Evolutionary conservation across 768 basidiomycete species (phyloP).

Genomic region (Hemileccinum rubropunctum): DNA sequence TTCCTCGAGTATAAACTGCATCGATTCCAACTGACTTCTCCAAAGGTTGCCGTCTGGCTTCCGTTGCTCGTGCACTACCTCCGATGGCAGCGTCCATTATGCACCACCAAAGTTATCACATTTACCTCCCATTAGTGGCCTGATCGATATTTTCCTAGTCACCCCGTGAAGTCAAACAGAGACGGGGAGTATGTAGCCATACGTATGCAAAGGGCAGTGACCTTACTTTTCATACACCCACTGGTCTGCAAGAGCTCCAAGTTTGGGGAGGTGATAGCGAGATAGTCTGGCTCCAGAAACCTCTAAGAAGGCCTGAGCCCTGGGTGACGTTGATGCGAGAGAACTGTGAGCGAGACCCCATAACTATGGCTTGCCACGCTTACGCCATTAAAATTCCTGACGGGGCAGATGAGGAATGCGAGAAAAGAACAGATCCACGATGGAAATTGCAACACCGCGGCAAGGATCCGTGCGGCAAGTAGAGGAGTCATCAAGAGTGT

Average conservation of each 20-base stretch:
- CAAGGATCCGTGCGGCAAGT: slow-evolving; percentile 36
- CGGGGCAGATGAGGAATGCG: slow-evolving; percentile 43
- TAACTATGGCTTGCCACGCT: slow-evolving; percentile 21
- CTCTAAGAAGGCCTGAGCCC: too few relatives aligned
- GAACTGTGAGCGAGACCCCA: slow-evolving; percentile 4
- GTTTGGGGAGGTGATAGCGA: slow-evolving; percentile 2
- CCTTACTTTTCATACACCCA: slow-evolving; percentile 63
- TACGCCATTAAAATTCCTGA: slow-evolving; percentile 55
- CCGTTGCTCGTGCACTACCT: too few relatives aligned
- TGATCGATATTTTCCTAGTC: neutral
- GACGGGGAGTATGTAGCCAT: neutral
- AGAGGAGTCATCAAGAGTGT: slow-evolving; percentile 13
- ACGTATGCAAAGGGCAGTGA: neutral
- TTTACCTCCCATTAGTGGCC: too few relatives aligned
- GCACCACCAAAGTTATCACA: too few relatives aligned
- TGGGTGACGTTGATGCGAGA: slow-evolving; percentile 3
- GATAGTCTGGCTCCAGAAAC: too few relatives aligned
- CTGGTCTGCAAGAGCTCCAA: slow-evolving; percentile 63
- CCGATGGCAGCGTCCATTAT: too few relatives aligned
- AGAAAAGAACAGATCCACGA: slow-evolving; percentile 49
- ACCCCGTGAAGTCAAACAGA: slow-evolving; percentile 1
- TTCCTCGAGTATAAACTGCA: too few relatives aligned
- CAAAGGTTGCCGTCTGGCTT: too few relatives aligned
- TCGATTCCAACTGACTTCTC: too few relatives aligned
- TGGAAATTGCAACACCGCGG: slow-evolving; percentile 51